A percentile compares a stretch with the other conserved stretches of the same genome.
phyloP scores from a whole-genome alignment of 306 rosid species.

The Dryas octopetala region DNA sequence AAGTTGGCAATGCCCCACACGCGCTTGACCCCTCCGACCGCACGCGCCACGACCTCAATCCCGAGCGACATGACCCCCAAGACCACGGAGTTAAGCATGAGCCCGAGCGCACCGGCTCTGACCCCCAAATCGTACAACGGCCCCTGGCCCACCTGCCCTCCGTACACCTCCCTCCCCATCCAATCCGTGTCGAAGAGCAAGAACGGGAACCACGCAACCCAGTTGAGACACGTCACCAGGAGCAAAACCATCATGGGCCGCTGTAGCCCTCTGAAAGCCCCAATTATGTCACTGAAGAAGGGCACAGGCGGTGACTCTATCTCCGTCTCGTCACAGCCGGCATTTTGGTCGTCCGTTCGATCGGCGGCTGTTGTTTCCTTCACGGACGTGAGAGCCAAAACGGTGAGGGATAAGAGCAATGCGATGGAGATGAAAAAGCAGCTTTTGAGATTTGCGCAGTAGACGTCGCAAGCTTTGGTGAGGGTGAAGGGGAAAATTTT shows the following conservation, averaged over 20 bases:
- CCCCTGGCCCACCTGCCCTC: slow-evolving; percentile 57
- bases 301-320: slow-evolving; percentile 17
- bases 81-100: slow-evolving; percentile 75
- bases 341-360: background rate
- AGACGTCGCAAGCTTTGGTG: slow-evolving; percentile 63
- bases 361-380: slow-evolving; percentile 28
- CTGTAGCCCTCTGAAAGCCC: slow-evolving; percentile 52
- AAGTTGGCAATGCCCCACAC: slow-evolving; percentile 80
- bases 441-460: slow-evolving; percentile 79
- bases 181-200: slow-evolving; percentile 85
- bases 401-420: slow-evolving; percentile 32
- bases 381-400: slow-evolving; percentile 41
- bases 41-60: slow-evolving; percentile 46
- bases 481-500: slow-evolving; percentile 54
- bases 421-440: slow-evolving; percentile 74
- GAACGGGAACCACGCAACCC: slow-evolving; percentile 95
- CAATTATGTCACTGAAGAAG: slow-evolving; percentile 48
- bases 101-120: slow-evolving; percentile 66
- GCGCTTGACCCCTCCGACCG: slow-evolving; percentile 65
- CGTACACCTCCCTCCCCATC: slow-evolving; percentile 92
- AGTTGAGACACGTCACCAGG: slow-evolving; percentile 76
- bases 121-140: slow-evolving; percentile 58
- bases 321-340: background rate
- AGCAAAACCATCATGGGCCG: slow-evolving; percentile 74
- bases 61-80: slow-evolving; percentile 59